Conservation (phyloP, 1,284 basidiomycete species). For the Melampsora larici-populina region DNA sequence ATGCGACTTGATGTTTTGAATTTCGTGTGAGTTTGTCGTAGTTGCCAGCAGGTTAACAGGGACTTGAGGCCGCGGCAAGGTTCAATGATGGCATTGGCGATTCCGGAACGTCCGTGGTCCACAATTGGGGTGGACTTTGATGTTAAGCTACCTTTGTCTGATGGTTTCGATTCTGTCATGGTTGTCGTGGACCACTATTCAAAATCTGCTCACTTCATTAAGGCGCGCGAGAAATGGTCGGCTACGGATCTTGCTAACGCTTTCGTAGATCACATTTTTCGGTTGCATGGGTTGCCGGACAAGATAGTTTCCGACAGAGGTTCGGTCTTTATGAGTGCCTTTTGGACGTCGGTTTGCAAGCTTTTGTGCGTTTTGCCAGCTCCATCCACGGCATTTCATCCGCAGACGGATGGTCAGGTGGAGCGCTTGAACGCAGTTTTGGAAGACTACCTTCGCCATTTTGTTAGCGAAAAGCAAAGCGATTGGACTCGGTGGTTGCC, state of each 20-base stretch:
- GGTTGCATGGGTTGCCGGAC: constrained; percentile 18
- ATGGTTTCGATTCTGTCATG: constrained; percentile 55
- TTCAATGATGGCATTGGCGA: constrained; percentile 54
- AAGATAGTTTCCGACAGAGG: no score
- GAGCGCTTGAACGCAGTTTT: not conserved
- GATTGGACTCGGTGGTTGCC: constrained; percentile 44
- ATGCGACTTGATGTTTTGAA: constrained; percentile 6
- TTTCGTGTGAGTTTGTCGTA: not conserved
- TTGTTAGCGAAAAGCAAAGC: constrained; percentile 43
- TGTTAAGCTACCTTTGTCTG: constrained; percentile 55
- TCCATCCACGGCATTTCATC: constrained; percentile 15
- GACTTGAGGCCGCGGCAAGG: constrained; percentile 48
- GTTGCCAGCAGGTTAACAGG: constrained; percentile 3
- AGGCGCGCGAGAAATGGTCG: not conserved
- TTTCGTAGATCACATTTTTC: constrained; percentile 10
- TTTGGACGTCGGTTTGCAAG: not conserved
- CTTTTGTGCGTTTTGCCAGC: not conserved
- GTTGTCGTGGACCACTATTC: constrained; percentile 57
- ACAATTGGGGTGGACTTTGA: constrained; percentile 59
- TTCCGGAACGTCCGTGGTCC: constrained; percentile 53
- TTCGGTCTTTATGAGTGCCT: constrained; percentile 1
- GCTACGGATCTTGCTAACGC: not conserved
- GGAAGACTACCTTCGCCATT: constrained; percentile 48
- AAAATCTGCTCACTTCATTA: constrained; percentile 55
- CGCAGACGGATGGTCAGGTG: no score